Conservation (phyloP, 2,329 filamentous ascomycete genomes). For the Penicillium hordei region DNA sequence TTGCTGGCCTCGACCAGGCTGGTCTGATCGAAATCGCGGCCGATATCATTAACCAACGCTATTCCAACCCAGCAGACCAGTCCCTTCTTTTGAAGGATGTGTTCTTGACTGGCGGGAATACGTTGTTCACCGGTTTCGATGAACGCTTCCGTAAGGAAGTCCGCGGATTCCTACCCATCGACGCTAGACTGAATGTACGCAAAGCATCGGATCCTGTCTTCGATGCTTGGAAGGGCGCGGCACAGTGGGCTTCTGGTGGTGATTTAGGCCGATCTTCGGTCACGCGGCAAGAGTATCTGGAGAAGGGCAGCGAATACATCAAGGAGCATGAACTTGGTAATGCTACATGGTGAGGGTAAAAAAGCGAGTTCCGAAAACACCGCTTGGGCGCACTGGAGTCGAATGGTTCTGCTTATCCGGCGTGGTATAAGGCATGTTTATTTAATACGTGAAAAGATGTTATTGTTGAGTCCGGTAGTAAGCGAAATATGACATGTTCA, state of each 20-base stretch:
- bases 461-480: constrained; percentile 4
- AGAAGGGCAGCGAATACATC: constrained; percentile 92
- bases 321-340: constrained; percentile 56
- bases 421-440: constrained; percentile 10
- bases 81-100: constrained; percentile 77
- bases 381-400: constrained; percentile 26
- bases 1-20: constrained; percentile 89
- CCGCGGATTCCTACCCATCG: constrained; percentile 68
- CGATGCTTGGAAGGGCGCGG: constrained; percentile 93
- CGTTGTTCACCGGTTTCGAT: constrained; percentile 82
- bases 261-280: constrained; percentile 66
- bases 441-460: constrained; percentile 4
- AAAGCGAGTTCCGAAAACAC: constrained; percentile 4
- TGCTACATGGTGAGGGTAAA: constrained; percentile 29
- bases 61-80: constrained; percentile 58
- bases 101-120: constrained; percentile 93
- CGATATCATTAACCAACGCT: constrained; percentile 82
- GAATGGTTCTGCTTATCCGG: constrained; percentile 9
- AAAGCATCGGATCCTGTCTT: constrained; percentile 73
- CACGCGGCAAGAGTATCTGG: constrained; percentile 77
- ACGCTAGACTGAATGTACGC: constrained; percentile 66
- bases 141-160: constrained; percentile 74
- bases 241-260: constrained; percentile 68
- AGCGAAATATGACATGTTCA: constrained; percentile 2
- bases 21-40: constrained; percentile 89